Base-by-base conservation (phyloP, 2,329 filamentous ascomycete genomes). In the Aaosphaeria pasadenensis region DNA sequence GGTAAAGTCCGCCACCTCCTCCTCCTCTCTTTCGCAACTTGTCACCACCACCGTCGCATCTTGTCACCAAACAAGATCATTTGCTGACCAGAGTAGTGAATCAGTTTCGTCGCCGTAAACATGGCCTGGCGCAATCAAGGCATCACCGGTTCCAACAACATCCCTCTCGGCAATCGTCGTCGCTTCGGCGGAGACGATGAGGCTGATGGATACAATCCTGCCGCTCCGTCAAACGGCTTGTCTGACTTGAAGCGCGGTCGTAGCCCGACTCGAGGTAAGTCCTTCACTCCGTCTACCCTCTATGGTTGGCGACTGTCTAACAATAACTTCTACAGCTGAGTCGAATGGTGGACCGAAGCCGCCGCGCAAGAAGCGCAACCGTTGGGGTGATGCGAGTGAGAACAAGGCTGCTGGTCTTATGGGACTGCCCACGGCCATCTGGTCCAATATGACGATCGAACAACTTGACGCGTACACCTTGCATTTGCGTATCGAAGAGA, bases 341-440 rank as follows among this genome's bases (percentile, higher is more conserved):
- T 53, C 72, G 41, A 67, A 72, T 33, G 91, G 96, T 74, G 92
- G 89, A 49, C 83, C 87, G 54, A 89, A 88, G 70, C 88, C 88
- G 64, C 88, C 88, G 64, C 89, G 94, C 72, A 96, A 95, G 85
- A 97, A 96, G 86, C 88, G 92, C 71, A 99, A 99, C 72, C 86
- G 94, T 69, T 99, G 94, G 94, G 94, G 94, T 58, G 92, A 97
- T 74, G 89, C 89, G 52, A 87, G 90, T 47, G 94, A 99, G 75
- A 99, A 99, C 77, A 99, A 99, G 80, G 94, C 94, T 51, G 94
- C 94, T 49, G 94, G 94, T 57, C 81, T 99, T 53, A 97, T 99
- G 91, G 94, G 94, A 49, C 81, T 99, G 59, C 91, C 94, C 30
- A 99, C 94, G 11, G 90, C 92, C 66, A 97, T 99, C 71, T 86